Evolutionary conservation across 768 basidiomycete species (phyloP).

Genomic region (Mycena metata): DNA sequence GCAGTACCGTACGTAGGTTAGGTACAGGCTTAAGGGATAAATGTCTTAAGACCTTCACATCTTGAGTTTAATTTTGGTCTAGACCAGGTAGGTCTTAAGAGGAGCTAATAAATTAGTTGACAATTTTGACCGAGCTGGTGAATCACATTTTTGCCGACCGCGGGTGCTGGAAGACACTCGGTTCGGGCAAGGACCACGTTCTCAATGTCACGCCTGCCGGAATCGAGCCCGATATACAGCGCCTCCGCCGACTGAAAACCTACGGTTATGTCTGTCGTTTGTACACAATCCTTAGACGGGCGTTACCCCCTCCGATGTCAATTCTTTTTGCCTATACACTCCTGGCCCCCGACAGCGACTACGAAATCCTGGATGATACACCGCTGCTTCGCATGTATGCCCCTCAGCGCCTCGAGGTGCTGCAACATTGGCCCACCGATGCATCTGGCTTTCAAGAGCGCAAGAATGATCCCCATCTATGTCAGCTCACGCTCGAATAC

Average conservation of each 20-base stretch:
- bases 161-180: background rate
- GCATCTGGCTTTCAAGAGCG: background rate
- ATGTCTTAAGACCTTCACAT: too few species aligned
- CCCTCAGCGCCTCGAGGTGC: background rate
- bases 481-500: too few species aligned
- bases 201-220: background rate
- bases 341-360: background rate
- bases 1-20: too few species aligned
- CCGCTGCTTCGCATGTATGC: background rate
- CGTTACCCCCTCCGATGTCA: background rate
- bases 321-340: background rate
- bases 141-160: background rate
- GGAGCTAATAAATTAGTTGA: too few species aligned
- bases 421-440: background rate
- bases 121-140: constrained; percentile 1
- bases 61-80: too few species aligned
- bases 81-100: too few species aligned
- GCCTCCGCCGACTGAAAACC: background rate
- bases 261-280: constrained; percentile 1
- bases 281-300: background rate
- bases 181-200: background rate
- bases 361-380: background rate
- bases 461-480: background rate
- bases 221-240: background rate
- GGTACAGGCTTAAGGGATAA: too few species aligned